Percentiles rank a stretch among this genome's conserved stretches.
Conservation (phyloP, 164 flowering plant species). For the Aristolochia contorta region DNA sequence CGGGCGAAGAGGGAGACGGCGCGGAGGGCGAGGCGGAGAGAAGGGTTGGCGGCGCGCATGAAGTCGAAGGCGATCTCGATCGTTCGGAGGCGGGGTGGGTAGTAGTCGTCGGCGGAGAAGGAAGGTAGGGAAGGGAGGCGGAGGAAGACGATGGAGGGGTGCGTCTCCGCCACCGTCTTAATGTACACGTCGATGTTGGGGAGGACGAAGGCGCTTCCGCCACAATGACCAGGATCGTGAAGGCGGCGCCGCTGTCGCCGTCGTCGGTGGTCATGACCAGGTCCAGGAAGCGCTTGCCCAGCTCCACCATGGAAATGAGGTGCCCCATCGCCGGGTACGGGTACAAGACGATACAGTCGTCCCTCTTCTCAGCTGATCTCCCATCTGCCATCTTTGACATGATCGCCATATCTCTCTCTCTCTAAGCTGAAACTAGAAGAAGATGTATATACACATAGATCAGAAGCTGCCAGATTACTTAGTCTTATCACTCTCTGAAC, state of each 20-base stretch:
- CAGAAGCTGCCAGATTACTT: too few relatives aligned
- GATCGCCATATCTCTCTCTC: too few relatives aligned
- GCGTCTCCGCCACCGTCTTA: constrained; percentile 9
- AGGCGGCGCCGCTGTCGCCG: constrained; percentile 5
- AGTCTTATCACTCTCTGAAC: too few relatives aligned
- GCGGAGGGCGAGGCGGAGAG: constrained; percentile 16
- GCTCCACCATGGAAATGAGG: constrained; percentile 29
- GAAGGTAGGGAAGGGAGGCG: constrained; percentile 13
- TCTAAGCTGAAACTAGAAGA: too few relatives aligned
- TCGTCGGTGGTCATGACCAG: neutral
- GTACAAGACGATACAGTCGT: neutral
- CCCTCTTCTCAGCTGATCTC: neutral
- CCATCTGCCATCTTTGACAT: neutral
- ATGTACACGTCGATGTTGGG: constrained; percentile 20
- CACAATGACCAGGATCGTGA: constrained; percentile 19
- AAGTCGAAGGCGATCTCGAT: constrained; percentile 5
- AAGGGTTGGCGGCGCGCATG: constrained; percentile 22
- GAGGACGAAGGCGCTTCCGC: constrained; percentile 7
- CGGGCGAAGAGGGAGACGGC: constrained; percentile 12
- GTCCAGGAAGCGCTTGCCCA: constrained; percentile 18
- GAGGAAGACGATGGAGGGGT: constrained; percentile 23
- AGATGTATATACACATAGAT: too few relatives aligned
- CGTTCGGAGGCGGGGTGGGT: constrained; percentile 9
- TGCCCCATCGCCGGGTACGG: constrained; percentile 31
- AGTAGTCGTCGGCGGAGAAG: constrained; percentile 23